Conservation (phyloP, 495 filamentous ascomycete species). For the Penicillium cosmopolitanum region DNA sequence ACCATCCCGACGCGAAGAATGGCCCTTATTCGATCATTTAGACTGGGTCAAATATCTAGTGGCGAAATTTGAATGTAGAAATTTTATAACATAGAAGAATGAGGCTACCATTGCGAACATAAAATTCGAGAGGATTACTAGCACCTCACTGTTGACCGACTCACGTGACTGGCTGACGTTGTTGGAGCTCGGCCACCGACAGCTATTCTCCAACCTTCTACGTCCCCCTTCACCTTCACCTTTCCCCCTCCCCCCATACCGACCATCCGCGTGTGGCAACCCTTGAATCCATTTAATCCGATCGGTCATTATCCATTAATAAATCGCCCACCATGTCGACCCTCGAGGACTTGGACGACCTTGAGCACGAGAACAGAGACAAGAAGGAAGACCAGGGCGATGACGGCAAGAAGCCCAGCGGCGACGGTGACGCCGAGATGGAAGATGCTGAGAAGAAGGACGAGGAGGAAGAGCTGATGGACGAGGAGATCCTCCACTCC, state of each 20-base stretch:
- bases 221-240: constrained; percentile 20
- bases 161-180: constrained; percentile 53
- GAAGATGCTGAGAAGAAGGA: constrained; percentile 75
- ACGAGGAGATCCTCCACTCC: constrained; percentile 86
- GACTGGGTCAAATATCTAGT: neutral
- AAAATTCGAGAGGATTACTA: neutral
- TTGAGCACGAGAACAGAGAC: constrained; percentile 78
- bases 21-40: constrained; percentile 17
- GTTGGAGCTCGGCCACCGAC: constrained; percentile 44
- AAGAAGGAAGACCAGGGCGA: constrained; percentile 67
- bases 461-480: constrained; percentile 77
- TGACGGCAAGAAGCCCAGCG: constrained; percentile 59
- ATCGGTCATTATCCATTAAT: constrained; percentile 15
- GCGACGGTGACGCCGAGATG: constrained; percentile 83
- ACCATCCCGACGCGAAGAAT: neutral
- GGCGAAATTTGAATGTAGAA: neutral
- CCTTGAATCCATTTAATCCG: constrained; percentile 9
- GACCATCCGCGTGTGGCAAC: constrained; percentile 8
- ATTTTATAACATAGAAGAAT: neutral
- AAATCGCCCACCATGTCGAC: constrained; percentile 68
- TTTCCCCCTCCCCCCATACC: constrained; percentile 18
- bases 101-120: neutral
- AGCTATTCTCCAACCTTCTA: constrained; percentile 38
- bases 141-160: constrained; percentile 26
- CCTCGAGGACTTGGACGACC: constrained; percentile 80